These are phyloP conservation scores for Candida albicans DNA, from an alignment of 1,139 yeast species.

Conservation along the genomic window DNA sequence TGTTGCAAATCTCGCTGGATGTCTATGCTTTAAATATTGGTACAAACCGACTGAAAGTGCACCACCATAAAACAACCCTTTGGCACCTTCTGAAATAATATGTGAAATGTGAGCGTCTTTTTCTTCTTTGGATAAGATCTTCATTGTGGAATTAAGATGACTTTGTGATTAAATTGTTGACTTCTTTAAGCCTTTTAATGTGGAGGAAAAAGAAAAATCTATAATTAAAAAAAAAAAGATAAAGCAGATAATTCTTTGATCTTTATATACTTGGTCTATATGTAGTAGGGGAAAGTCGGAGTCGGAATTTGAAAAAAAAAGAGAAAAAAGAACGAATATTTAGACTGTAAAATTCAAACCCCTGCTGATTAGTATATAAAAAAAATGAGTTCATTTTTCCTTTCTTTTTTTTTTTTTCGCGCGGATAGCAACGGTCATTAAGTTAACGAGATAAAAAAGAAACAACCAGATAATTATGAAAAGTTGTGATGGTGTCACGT, in stretches of 20 bases:
- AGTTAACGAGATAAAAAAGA: too few species aligned
- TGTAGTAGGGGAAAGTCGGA: background rate
- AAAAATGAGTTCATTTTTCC: background rate
- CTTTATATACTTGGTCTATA: background rate
- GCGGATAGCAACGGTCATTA: background rate
- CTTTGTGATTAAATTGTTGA: background rate
- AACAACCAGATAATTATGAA: too few species aligned
- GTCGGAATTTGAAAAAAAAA: constrained; percentile 2
- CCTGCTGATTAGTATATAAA: background rate
- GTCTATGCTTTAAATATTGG: constrained; percentile 34
- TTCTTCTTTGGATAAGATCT: constrained; percentile 41
- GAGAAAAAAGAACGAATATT: background rate
- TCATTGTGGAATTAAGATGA: constrained; percentile 25
- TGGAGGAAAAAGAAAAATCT: background rate
- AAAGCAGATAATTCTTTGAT: background rate
- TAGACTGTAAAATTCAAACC: background rate
- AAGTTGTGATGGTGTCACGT: too few species aligned
- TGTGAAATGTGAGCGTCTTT: constrained; percentile 42
- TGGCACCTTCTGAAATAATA: constrained; percentile 38
- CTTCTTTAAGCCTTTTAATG: background rate
- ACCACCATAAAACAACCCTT: constrained; percentile 43
- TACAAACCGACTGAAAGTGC: constrained; percentile 34
- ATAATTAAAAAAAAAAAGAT: background rate
- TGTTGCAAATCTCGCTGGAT: constrained; percentile 33
- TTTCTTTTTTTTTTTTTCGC: background rate